These are phyloP conservation scores for Pseudogymnoascus sp. DNA, from an alignment of 2,329 filamentous ascomycete genomes.

Conservation along the genomic window DNA sequence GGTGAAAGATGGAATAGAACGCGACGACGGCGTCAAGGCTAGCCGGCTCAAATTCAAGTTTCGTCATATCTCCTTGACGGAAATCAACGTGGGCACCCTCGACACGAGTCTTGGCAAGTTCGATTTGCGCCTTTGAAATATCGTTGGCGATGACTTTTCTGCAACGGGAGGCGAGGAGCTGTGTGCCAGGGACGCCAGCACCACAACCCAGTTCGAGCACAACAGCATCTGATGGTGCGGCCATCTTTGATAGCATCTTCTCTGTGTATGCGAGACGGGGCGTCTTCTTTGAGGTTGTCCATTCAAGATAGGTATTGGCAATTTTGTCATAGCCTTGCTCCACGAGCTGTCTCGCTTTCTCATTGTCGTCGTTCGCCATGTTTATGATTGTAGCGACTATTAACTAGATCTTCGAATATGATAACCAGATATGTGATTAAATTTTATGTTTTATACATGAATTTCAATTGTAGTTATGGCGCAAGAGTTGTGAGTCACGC, in stretches of 20 bases:
- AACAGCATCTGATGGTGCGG: background rate
- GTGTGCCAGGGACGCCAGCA: conserved; percentile 6
- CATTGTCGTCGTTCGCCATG: conserved; percentile 1
- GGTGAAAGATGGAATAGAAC: conserved; percentile 39
- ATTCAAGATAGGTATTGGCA: background rate
- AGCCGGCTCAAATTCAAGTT: conserved; percentile 27
- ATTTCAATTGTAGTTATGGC: background rate
- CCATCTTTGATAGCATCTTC: conserved; percentile 11
- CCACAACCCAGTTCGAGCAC: conserved; percentile 7
- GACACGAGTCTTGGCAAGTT: conserved; percentile 9
- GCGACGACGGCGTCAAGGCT: conserved; percentile 36
- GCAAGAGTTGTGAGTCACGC: background rate
- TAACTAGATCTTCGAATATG: background rate
- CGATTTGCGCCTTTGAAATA: conserved; percentile 9
- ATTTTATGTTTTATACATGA: background rate
- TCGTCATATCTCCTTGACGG: conserved; percentile 36
- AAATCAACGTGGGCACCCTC: conserved; percentile 6
- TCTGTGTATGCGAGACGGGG: conserved; percentile 9
- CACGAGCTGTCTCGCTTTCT: background rate
- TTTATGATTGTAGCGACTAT: background rate
- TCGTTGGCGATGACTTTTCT: conserved; percentile 10
- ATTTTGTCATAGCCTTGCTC: conserved; percentile 8
- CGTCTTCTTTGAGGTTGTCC: conserved; percentile 1
- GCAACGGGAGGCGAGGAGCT: conserved; percentile 7
- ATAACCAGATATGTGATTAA: background rate